These are phyloP conservation scores for Rubia tinctorum DNA, from an alignment of 305 asterid species.

Conservation along the genomic window DNA sequence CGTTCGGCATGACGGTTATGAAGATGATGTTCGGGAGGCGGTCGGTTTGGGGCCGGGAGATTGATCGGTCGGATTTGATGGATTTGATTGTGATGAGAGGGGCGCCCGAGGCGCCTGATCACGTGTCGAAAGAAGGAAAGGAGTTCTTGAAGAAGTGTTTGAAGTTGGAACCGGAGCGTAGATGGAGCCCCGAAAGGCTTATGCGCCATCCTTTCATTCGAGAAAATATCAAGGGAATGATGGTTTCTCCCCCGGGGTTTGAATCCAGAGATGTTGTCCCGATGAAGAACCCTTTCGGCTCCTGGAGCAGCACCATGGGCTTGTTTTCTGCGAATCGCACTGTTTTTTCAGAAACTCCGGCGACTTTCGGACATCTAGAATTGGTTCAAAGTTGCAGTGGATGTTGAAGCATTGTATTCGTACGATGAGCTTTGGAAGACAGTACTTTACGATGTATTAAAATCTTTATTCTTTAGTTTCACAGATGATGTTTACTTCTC, in stretches of 20 bases:
- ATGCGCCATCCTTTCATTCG: background rate
- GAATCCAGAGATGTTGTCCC: background rate
- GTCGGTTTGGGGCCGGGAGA: background rate
- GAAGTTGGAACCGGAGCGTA: background rate
- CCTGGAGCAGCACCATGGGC: background rate
- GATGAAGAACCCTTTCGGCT: background rate
- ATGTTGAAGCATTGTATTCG: no score
- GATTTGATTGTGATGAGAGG: background rate
- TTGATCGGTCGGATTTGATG: background rate
- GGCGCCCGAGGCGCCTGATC: background rate
- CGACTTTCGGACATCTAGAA: no score
- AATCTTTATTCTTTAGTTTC: no score
- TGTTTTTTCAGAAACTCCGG: no score
- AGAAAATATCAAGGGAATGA: background rate
- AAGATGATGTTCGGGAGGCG: background rate
- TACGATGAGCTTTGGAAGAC: no score
- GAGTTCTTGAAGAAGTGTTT: background rate
- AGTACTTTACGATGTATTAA: no score
- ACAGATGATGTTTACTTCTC: no score
- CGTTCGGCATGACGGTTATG: background rate
- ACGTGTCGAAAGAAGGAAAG: background rate
- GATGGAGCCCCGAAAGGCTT: background rate
- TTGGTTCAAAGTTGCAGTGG: no score
- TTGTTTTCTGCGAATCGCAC: background rate
- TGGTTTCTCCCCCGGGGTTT: background rate